Percentiles rank a stretch among this genome's conserved stretches.
Conservation (phyloP, 441 rosid species). For the Gossypium davidsonii region DNA sequence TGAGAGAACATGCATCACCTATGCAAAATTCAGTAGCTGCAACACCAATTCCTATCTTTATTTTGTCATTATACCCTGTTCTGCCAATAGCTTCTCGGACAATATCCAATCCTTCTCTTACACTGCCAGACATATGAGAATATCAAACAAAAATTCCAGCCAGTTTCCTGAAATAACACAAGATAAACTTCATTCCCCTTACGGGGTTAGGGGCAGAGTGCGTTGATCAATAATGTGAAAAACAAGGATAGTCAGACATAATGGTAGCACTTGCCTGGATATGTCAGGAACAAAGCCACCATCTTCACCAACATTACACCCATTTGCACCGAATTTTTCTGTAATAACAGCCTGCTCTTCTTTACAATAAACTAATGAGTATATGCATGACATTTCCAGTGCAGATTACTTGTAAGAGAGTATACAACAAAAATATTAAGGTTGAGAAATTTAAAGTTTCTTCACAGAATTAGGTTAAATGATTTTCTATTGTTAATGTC, state of each 20-base stretch:
- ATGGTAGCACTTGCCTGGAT: conserved; percentile 49
- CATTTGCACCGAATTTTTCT: conserved; percentile 70
- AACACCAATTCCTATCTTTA: conserved; percentile 82
- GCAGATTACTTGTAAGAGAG: neutral
- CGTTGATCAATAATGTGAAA: neutral
- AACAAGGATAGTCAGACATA: conserved; percentile 6
- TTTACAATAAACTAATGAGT: conserved; percentile 24
- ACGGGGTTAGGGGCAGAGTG: neutral
- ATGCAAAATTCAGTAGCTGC: conserved; percentile 85
- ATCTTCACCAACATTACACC: conserved; percentile 87
- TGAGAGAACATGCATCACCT: conserved; percentile 44
- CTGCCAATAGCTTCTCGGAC: conserved; percentile 90
- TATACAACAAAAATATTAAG: neutral
- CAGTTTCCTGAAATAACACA: neutral
- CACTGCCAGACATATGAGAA: conserved; percentile 32
- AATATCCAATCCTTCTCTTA: conserved; percentile 86
- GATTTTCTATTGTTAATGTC: neutral
- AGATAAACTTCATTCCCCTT: neutral
- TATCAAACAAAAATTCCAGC: conserved; percentile 5
- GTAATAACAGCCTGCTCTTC: conserved; percentile 75
- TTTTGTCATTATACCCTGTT: conserved; percentile 73
- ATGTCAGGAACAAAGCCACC: conserved; percentile 95
- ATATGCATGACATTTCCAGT: conserved; percentile 7
- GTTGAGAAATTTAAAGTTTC: neutral
- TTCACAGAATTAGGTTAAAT: neutral